These are phyloP conservation scores for Solanum bulbocastanum DNA, from an alignment of 257 asterid species.

Conservation along the genomic window DNA sequence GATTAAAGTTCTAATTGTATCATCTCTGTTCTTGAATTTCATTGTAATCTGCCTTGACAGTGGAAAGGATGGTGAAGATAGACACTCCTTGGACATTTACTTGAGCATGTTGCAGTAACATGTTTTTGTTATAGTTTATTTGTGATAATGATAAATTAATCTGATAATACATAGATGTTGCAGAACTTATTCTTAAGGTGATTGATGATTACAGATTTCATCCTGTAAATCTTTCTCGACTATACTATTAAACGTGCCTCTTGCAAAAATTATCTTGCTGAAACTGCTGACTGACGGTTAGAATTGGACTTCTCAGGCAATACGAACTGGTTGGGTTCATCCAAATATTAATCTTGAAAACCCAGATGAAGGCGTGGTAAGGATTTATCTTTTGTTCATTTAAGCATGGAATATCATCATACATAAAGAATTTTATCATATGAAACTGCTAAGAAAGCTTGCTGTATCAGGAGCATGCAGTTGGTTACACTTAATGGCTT, in stretches of 20 bases:
- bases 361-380: constrained; percentile 36
- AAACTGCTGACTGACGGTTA: not conserved
- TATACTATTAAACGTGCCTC: not conserved
- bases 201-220: not conserved
- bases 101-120: not conserved
- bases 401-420: not conserved
- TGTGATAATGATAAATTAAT: not conserved
- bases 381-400: not conserved
- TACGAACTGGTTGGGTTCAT: constrained; percentile 44
- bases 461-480: not conserved
- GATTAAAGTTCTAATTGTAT: not conserved
- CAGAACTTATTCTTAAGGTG: not conserved
- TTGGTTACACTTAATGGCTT: not conserved
- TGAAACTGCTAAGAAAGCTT: not conserved
- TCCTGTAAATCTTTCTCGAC: not conserved
- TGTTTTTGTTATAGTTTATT: not conserved
- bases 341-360: constrained; percentile 42
- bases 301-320: constrained; percentile 21
- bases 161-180: not conserved
- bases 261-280: not conserved
- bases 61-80: not conserved
- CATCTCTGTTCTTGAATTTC: not conserved
- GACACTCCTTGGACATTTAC: not conserved
- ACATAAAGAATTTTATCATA: not conserved
- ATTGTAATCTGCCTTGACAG: not conserved